Conservation (phyloP, 805 yeast genomes). For the Metschnikowia orientalis region DNA sequence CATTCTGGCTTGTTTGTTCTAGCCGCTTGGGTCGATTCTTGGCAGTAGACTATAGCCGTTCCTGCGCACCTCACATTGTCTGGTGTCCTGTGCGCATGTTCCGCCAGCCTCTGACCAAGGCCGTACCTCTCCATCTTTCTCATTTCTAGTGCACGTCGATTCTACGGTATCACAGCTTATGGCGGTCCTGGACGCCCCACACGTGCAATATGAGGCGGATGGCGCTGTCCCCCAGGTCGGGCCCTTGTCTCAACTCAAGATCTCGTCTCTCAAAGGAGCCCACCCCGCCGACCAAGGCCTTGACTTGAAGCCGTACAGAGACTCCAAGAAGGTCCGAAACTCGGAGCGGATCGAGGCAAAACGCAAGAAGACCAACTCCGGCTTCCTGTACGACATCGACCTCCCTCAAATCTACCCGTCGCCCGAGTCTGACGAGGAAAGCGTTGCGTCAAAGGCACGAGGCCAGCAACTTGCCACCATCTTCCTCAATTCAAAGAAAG, state of each 20-base stretch:
- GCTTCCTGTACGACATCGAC: slow-evolving; percentile 13
- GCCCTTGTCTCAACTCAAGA: slow-evolving; percentile 7
- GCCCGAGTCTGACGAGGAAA: slow-evolving; percentile 1
- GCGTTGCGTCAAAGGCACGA: slow-evolving; percentile 2
- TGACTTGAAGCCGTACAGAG: slow-evolving; percentile 1
- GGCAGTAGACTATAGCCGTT: too few species aligned
- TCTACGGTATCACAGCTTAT: too few species aligned
- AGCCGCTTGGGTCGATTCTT: too few species aligned
- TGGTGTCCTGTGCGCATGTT: too few species aligned
- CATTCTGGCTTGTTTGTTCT: too few species aligned
- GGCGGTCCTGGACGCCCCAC: too few species aligned
- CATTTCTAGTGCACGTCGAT: too few species aligned
- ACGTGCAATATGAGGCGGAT: too few species aligned
- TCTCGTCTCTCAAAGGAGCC: slow-evolving; percentile 7
- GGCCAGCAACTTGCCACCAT: slow-evolving; percentile 15
- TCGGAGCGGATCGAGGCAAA: slow-evolving; percentile 6
- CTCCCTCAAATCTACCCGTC: slow-evolving; percentile 6
- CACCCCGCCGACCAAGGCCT: slow-evolving; percentile 2
- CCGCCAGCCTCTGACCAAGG: too few species aligned
- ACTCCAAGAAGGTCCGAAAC: neutral
- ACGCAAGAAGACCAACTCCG: slow-evolving; percentile 3
- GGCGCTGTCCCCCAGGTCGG: slow-evolving; percentile 8
- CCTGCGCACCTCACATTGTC: too few species aligned
- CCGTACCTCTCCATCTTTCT: too few species aligned
- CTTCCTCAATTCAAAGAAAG: slow-evolving; percentile 11